phyloP scores from a whole-genome alignment of 2,329 filamentous ascomycete genomes.

The Ilyonectria mors-panacis region DNA sequence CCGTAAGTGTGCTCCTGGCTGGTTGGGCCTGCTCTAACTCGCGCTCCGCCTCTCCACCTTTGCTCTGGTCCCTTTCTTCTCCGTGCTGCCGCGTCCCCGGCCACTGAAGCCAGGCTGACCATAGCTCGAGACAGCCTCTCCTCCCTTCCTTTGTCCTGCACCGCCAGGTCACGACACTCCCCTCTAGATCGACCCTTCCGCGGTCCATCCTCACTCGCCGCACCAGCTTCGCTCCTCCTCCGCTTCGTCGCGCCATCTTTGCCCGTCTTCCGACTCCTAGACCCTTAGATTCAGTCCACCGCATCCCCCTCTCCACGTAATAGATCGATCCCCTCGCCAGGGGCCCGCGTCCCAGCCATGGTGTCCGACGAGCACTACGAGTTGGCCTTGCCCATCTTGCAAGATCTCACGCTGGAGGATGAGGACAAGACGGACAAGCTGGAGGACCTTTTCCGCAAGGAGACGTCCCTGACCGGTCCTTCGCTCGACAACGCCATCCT shows the following conservation, averaged over 20 bases:
- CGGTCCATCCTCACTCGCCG: conserved; percentile 31
- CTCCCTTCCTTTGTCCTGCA: conserved; percentile 36
- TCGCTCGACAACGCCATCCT: conserved; percentile 91
- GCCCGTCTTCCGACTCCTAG: conserved; percentile 27
- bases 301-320: conserved; percentile 21
- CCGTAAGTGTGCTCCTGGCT: conserved; percentile 36
- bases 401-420: conserved; percentile 86
- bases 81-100: conserved; percentile 30
- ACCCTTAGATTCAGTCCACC: conserved; percentile 27
- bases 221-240: conserved; percentile 35
- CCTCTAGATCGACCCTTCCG: conserved; percentile 22
- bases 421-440: conserved; percentile 96
- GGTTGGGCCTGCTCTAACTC: conserved; percentile 30
- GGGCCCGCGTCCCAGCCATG: conserved; percentile 70
- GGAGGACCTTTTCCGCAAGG: conserved; percentile 85
- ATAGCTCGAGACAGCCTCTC: conserved; percentile 37
- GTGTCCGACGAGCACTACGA: conserved; percentile 95
- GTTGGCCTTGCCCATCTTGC: conserved; percentile 88
- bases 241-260: conserved; percentile 25
- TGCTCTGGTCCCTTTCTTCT: conserved; percentile 37
- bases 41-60: conserved; percentile 41
- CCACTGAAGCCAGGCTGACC: conserved; percentile 38
- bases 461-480: conserved; percentile 81
- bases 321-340: conserved; percentile 24
- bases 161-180: conserved; percentile 24